Evolutionary conservation across 306 rosid genomes (phyloP), one percentile per base, ranked within the genome.

Genomic region (Prunus padus): DNA sequence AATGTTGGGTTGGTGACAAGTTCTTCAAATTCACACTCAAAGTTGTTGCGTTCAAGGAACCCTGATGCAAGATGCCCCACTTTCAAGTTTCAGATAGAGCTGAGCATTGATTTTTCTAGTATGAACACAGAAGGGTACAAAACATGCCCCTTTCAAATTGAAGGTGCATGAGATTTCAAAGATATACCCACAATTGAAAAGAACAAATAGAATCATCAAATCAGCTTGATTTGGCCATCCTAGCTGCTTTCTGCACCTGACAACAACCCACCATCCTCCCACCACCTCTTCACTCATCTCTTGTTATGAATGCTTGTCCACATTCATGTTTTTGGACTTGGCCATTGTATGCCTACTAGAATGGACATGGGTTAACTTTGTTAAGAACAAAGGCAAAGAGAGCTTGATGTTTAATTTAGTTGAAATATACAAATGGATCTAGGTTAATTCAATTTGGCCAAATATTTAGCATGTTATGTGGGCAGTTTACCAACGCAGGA

Each of bases 141-240:
- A 74, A 49, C 72, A 51, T 15, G 31, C 66, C 76, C 11, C 15
- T 44, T 12, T 40, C 25, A 5, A 72, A 44, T 44, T 67, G 22
- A 23, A 42, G 67, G 67, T 72, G 55, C 62, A 22, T 19, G 13
- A 64, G 61, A 23, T 62, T 73, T 79, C 63, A 56, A 71, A 84
- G 77, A 84, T 63, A 50, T 28, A 65, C 20, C 72, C 55, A 51
- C 13, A 16, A 11, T 2, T 52, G 52, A 64, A 64, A 50, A 54
- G 64, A 64, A 77, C 81, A 59, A 28, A 70, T 56, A 81, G 86
- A 81, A 89, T 89, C 85, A 73, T 51, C 77, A 82, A 79, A 87
- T 89, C 87, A 77, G 18, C 45, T 61, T 81, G 90, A 88, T 69
- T 45, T 75, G 16, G 50, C 59, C 14, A 49, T 79, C 50, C 69